A percentile compares a stretch with the other conserved stretches of the same genome.
These are phyloP conservation scores for Fusarium sterilihyphosum DNA, from an alignment of 2,329 filamentous ascomycete genomes.

Conservation along the genomic window DNA sequence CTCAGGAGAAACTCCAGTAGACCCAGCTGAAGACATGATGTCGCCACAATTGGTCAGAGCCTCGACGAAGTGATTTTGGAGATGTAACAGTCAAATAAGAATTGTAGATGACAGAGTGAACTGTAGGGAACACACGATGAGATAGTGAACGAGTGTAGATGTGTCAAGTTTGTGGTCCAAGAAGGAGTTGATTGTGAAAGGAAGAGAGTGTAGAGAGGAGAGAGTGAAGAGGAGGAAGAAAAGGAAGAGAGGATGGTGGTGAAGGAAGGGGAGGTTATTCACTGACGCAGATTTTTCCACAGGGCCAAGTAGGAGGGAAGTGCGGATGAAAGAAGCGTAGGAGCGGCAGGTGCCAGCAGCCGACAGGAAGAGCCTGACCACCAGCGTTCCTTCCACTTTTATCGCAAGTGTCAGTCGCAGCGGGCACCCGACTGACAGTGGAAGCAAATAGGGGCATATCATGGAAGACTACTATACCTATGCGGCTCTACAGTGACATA, in stretches of 20 bases:
- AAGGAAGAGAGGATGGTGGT: conserved; percentile 24
- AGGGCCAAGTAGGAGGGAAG: conserved; percentile 33
- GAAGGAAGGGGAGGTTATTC: conserved; percentile 41
- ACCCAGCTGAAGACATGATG: conserved; percentile 47
- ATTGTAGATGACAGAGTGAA: conserved; percentile 43
- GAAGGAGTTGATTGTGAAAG: conserved; percentile 30
- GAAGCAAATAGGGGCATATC: not conserved
- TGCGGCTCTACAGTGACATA: not conserved
- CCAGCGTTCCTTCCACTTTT: conserved; percentile 14
- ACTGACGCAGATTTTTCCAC: conserved; percentile 35
- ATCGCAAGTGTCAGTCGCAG: not conserved
- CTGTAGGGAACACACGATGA: conserved; percentile 42
- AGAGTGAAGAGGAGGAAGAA: conserved; percentile 21
- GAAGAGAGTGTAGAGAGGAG: conserved; percentile 10
- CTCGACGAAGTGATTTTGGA: conserved; percentile 9
- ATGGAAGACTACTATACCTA: not conserved
- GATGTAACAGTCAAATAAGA: conserved; percentile 22
- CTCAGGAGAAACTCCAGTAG: conserved; percentile 44
- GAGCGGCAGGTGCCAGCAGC: conserved; percentile 22
- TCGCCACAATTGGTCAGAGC: not conserved
- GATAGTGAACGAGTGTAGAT: conserved; percentile 44
- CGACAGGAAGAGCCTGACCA: conserved; percentile 28
- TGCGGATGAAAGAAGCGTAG: conserved; percentile 38
- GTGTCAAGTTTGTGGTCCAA: conserved; percentile 30
- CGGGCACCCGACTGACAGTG: conserved; percentile 24